Conservation (phyloP, 495 filamentous ascomycete genomes). For the Podospora pseudopauciseta region DNA sequence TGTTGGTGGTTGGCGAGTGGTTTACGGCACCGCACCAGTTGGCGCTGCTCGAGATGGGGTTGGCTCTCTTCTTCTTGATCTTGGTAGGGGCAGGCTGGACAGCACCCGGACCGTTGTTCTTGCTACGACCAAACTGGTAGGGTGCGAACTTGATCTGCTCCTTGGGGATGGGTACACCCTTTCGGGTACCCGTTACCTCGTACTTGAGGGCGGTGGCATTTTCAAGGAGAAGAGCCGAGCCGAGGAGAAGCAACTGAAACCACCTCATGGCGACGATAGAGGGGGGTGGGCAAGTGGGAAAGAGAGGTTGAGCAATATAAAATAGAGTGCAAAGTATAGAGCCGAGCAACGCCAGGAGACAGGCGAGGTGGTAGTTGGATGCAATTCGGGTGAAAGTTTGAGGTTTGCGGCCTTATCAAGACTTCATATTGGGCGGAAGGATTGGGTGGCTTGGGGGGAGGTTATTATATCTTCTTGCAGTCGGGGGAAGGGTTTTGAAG, state of each 20-base stretch:
- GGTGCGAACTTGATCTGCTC: slow-evolving; percentile 29
- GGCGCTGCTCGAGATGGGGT: slow-evolving; percentile 16
- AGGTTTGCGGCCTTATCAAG: slow-evolving; percentile 2
- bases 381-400: background rate
- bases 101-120: background rate
- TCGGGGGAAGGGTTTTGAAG: background rate
- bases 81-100: background rate
- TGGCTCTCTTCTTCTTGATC: slow-evolving; percentile 19
- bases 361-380: slow-evolving; percentile 6
- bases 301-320: slow-evolving; percentile 12
- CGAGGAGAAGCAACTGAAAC: slow-evolving; percentile 13
- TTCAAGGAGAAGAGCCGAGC: slow-evolving; percentile 19
- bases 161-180: slow-evolving; percentile 27
- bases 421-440: background rate
- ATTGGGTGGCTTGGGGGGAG: slow-evolving; percentile 6
- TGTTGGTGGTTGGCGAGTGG: slow-evolving; percentile 19
- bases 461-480: slow-evolving; percentile 3
- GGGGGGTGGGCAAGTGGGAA: background rate
- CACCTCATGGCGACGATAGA: slow-evolving; percentile 17
- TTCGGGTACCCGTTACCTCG: slow-evolving; percentile 22
- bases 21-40: slow-evolving; percentile 36
- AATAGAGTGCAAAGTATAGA: slow-evolving; percentile 3
- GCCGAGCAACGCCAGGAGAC: background rate
- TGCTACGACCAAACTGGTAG: slow-evolving; percentile 16
- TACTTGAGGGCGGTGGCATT: slow-evolving; percentile 22